Percentiles rank a stretch among this genome's conserved stretches.
Conservation (phyloP, 1,139 yeast genomes). For the Blastobotrys arbuscula region DNA sequence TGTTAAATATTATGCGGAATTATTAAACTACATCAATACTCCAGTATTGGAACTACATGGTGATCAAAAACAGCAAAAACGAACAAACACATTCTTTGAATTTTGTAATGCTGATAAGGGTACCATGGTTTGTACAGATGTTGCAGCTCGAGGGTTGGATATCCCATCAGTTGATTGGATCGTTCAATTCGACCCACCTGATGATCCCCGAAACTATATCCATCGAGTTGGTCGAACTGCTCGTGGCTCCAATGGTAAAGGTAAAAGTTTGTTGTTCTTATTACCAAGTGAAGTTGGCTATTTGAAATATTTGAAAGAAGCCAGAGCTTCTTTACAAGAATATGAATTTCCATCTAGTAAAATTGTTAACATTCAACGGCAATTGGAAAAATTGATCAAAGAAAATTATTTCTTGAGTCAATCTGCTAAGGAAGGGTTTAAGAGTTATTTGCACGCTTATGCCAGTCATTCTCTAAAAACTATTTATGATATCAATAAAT, state of each 20-base stretch:
- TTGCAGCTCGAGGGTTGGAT: slow-evolving; percentile 97
- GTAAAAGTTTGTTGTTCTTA: slow-evolving; percentile 90
- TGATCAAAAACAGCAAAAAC: slow-evolving; percentile 95
- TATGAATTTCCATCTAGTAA: slow-evolving; percentile 91
- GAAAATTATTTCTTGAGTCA: slow-evolving; percentile 92
- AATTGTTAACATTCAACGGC: slow-evolving; percentile 93
- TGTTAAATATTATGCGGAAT: slow-evolving; percentile 92
- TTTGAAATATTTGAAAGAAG: slow-evolving; percentile 87
- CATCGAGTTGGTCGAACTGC: slow-evolving; percentile 99
- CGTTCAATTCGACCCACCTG: slow-evolving; percentile 96
- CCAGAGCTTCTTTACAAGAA: slow-evolving; percentile 94
- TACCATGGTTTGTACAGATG: slow-evolving; percentile 89
- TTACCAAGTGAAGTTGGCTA: slow-evolving; percentile 93
- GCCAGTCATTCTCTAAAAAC: slow-evolving; percentile 94
- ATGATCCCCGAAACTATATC: slow-evolving; percentile 97
- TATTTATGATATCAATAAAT: slow-evolving; percentile 90
- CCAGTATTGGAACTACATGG: slow-evolving; percentile 97
- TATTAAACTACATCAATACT: slow-evolving; percentile 87
- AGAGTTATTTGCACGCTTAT: slow-evolving; percentile 93
- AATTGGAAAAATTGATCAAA: slow-evolving; percentile 82
- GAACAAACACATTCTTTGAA: slow-evolving; percentile 96
- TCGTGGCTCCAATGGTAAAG: slow-evolving; percentile 86
- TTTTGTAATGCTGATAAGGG: slow-evolving; percentile 97
- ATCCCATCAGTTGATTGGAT: slow-evolving; percentile 98
- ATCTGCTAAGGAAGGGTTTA: slow-evolving; percentile 95